Base-by-base conservation (phyloP, 176 grass and related monocot genomes). In the Zizania latifolia region DNA sequence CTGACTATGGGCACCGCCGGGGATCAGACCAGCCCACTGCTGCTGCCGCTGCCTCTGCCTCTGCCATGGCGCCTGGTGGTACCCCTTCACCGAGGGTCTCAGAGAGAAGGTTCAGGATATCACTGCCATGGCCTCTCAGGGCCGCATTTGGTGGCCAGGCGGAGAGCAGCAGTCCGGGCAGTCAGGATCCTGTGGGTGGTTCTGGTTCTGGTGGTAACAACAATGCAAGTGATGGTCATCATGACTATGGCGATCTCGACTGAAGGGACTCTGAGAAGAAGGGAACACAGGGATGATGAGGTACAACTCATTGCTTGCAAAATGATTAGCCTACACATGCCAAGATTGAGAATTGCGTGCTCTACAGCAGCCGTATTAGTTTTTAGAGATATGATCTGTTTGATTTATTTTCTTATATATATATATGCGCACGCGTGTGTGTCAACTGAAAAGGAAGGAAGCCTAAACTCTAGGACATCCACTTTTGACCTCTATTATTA, bases 51-150 rank as follows among this genome's bases (percentile, higher is more conserved):
- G 19, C 74, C 0, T 62, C 65, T 4, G 54, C 53, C 6, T 21
- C 40, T 43, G 40, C 4, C 3, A 12, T 12, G 40, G 12, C 40
- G 12, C 3, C 40, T 12, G 10, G 75, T 43, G 22, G 26, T 56
- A 51, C 64, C 65, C 69, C 79, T 30, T 89, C 80, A 10, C 77
- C 87, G 0, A 90, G 93, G 77, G 62, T 62, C 14, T 54, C 80
- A 3, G 80, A 97, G 77, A 89, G 94, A 70, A 94, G 94, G 88
- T 89, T 98, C 75, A 93, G 94, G 91, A 93, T 98, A 78, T 97
- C 94, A 4, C 79, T 97, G 78, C 91, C 94, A 3, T 89, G 81
- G 90, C 70, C 90, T 50, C 65, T 86, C 48, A 86, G 87, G 17
- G 81, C 81, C 4, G 82, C 78, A 6, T 79, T 87, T 2, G 90